Percentiles rank a stretch among this genome's conserved stretches.
These are phyloP conservation scores for Ceratonia siliqua DNA, from an alignment of 306 rosid genomes.

Conservation along the genomic window DNA sequence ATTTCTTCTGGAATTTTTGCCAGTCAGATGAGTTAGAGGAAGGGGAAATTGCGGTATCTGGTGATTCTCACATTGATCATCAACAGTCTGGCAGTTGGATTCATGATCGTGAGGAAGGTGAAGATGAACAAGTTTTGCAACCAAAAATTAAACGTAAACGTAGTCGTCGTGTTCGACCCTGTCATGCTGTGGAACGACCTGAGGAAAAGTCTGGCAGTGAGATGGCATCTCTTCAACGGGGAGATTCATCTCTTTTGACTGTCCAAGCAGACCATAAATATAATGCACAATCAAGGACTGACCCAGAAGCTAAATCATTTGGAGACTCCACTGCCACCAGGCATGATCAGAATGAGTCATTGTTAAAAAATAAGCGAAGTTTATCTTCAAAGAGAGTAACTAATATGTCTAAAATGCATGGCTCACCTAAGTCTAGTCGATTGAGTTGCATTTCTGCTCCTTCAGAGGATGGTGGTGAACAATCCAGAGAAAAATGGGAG, in stretches of 20 bases:
- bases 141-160: conserved; percentile 93
- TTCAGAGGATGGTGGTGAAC: conserved; percentile 61
- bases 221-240: conserved; percentile 57
- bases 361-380: conserved; percentile 59
- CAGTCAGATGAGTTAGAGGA: conserved; percentile 93
- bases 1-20: conserved; percentile 41
- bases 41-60: conserved; percentile 93
- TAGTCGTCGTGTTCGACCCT: conserved; percentile 84
- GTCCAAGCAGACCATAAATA: conserved; percentile 58
- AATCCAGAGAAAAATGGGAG: conserved; percentile 67
- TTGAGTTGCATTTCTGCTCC: conserved; percentile 58
- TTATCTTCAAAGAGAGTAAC: conserved; percentile 68
- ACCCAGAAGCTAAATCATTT: conserved; percentile 58
- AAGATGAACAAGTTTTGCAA: conserved; percentile 92
- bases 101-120: conserved; percentile 94
- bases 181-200: conserved; percentile 68
- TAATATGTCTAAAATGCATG: conserved; percentile 63
- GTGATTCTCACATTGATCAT: conserved; percentile 88
- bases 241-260: conserved; percentile 66
- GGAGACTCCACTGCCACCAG: conserved; percentile 55
- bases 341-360: conserved; percentile 70
- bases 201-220: conserved; percentile 78
- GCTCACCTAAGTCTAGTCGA: conserved; percentile 74
- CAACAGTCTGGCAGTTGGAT: conserved; percentile 93
- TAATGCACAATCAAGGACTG: conserved; percentile 49